Conservation (phyloP, 179 eudicot genomes). For the Carnegiea gigantea region DNA sequence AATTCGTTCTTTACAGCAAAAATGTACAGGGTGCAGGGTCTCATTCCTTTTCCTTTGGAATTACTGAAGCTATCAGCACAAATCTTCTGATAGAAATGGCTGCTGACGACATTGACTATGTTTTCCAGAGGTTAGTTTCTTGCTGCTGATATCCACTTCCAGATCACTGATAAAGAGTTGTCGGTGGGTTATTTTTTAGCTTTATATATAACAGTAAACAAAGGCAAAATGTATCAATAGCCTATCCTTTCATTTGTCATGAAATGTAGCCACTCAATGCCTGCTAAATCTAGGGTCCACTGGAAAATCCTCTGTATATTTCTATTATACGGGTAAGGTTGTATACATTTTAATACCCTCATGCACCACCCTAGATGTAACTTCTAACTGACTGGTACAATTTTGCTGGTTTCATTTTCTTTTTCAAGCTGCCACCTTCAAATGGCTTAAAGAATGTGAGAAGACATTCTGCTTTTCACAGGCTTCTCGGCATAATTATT, state of each 20-base stretch:
- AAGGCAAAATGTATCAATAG: neutral
- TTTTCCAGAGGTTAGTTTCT: constrained; percentile 64
- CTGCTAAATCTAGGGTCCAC: neutral
- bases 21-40: constrained; percentile 77
- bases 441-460: no score
- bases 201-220: neutral
- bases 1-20: constrained; percentile 20
- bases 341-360: neutral
- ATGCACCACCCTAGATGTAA: no score
- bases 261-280: neutral
- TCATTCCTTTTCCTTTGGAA: constrained; percentile 84
- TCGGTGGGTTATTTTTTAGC: neutral
- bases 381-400: no score
- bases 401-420: neutral
- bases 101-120: constrained; percentile 95
- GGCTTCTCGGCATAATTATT: no score
- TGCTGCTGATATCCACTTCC: neutral
- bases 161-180: neutral
- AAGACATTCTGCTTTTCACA: no score
- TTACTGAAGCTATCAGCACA: constrained; percentile 80
- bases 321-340: neutral
- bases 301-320: neutral
- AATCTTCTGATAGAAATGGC: constrained; percentile 78
- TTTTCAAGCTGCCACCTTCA: neutral
- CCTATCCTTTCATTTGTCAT: neutral